Base-by-base conservation (phyloP, 495 filamentous ascomycete genomes). In the Aspergillus homomorphus region DNA sequence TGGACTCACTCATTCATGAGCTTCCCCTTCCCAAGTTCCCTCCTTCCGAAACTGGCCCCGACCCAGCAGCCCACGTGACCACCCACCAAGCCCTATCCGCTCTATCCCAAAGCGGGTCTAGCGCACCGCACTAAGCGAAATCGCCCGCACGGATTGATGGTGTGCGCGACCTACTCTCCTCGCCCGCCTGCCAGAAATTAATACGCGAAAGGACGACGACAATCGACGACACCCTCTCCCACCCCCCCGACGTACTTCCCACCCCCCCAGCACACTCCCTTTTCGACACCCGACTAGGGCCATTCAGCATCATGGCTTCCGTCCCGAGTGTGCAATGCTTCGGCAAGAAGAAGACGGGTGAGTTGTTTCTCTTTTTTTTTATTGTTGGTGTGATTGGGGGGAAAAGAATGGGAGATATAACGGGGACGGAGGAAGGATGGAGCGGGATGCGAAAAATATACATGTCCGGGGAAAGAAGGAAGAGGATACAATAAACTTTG, bases 241-340 rank as follows among this genome's bases (percentile, higher is more conserved):
- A 45, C 52, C 59, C 46, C 33, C 48, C 55, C 33, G 33, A 38
- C 33, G 23, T 54, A 54, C 51, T 54, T 54, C 51, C 51, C 51
- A 51, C 49, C 51, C 46, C 53, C 46, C 30, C 71, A 68, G 70
- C 76, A 77, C 73, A 72, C 76, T 74, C 73, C 68, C 67, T 68
- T 65, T 61, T 70, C 74, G 71, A 75, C 74, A 73, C 68, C 70
- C 26, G 70, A 73, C 70, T 72, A 75, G 68, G 69, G 75, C 72
- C 72, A 75, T 74, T 67, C 61, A 62, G 67, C 74, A 88, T 66
- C 79, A 94, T 92, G 89, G 83, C 88, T 74, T 82, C 89, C 67
- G 77, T 82, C 59, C 90, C 90, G 80, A 89, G 86, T 79, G 90
- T 94, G 65, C 89, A 93, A 84, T 94, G 89, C 87, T 93, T 93